These are phyloP conservation scores for Aristolochia contorta DNA, from an alignment of 164 flowering plant species.

Conservation along the genomic window DNA sequence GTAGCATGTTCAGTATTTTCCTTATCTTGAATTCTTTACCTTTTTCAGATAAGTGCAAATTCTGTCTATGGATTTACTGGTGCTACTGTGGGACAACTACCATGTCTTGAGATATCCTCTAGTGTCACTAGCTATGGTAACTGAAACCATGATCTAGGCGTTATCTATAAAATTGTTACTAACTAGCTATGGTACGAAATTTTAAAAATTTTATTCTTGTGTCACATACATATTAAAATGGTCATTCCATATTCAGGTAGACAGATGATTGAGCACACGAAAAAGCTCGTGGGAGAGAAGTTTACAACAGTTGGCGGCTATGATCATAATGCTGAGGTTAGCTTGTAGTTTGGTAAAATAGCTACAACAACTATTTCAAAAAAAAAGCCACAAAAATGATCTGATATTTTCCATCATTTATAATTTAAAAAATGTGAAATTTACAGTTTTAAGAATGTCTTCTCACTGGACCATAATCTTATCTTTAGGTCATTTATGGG, in stretches of 20 bases:
- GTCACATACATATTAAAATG: too few relatives aligned
- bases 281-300: conserved; percentile 84
- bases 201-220: too few relatives aligned
- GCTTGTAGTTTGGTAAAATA: neutral
- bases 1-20: too few relatives aligned
- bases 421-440: neutral
- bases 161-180: too few relatives aligned
- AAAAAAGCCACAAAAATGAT: neutral
- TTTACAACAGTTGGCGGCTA: conserved; percentile 76
- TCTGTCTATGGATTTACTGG: conserved; percentile 99
- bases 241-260: conserved; percentile 43
- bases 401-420: neutral
- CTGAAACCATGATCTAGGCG: neutral
- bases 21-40: neutral
- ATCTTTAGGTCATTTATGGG: conserved; percentile 77
- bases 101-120: conserved; percentile 95
- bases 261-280: conserved; percentile 97
- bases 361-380: neutral
- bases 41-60: conserved; percentile 90
- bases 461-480: neutral
- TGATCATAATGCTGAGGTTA: conserved; percentile 90
- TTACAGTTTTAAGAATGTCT: neutral
- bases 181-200: too few relatives aligned
- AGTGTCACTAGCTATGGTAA: conserved; percentile 99
- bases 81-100: conserved; percentile 92